phyloP scores from a whole-genome alignment of 768 basidiomycete species.

The Boletus subcaerulescens region DNA sequence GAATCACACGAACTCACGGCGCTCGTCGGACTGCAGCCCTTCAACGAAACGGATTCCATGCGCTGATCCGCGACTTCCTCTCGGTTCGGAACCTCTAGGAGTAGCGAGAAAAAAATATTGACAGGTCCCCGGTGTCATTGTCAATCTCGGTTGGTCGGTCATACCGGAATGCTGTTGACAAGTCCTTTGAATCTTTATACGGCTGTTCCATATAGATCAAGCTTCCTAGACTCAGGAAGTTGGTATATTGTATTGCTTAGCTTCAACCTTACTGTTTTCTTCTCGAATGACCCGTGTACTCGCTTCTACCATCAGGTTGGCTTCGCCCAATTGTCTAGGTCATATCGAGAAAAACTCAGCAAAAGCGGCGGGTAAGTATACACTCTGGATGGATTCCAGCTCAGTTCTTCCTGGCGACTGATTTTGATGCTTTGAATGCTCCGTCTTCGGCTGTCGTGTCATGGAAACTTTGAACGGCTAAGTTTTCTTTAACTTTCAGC shows the following conservation, averaged over 20 bases:
- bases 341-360: conserved; percentile 1
- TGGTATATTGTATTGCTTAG: neutral
- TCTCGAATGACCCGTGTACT: neutral
- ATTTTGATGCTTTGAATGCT: neutral
- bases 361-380: conserved; percentile 6
- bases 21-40: too few relatives aligned
- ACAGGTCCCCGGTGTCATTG: conserved; percentile 1
- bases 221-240: neutral
- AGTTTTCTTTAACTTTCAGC: conserved; percentile 1
- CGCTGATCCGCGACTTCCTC: neutral
- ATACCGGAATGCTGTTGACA: neutral
- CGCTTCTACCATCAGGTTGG: neutral
- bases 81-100: neutral
- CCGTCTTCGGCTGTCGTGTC: neutral
- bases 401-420: conserved; percentile 10
- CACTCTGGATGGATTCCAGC: neutral
- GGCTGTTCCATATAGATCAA: neutral
- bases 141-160: neutral
- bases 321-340: neutral
- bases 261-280: neutral
- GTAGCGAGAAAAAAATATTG: conserved; percentile 3
- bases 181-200: neutral
- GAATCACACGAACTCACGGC: neutral
- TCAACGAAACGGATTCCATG: neutral
- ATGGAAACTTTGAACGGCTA: conserved; percentile 15